Conservation (phyloP, 345 rosid species). For the Cardiospermum halicacabum region DNA sequence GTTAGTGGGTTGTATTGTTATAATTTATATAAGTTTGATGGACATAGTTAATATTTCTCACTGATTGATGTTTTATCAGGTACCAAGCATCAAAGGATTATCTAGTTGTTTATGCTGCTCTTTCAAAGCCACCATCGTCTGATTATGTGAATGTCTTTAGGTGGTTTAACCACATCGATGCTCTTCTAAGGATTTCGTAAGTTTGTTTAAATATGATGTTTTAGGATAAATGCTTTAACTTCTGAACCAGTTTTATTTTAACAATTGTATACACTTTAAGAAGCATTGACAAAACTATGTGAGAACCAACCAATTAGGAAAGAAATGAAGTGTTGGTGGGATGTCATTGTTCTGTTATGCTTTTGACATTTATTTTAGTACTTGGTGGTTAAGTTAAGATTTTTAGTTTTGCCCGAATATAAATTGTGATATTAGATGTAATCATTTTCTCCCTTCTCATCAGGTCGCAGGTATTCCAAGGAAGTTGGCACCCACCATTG, state of each 20-base stretch:
- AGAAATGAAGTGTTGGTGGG: conserved; percentile 59
- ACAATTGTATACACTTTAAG: conserved; percentile 35
- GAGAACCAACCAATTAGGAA: conserved; percentile 81
- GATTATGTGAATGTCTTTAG: conserved; percentile 60
- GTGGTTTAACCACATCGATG: conserved; percentile 86
- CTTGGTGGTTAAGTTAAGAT: neutral
- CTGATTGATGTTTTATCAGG: conserved; percentile 21
- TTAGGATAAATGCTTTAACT: too few relatives aligned
- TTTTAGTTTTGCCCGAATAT: neutral
- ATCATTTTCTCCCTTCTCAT: neutral
- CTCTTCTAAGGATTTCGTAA: conserved; percentile 94
- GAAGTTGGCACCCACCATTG: conserved; percentile 79
- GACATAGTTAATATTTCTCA: neutral
- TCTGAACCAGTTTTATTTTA: too few relatives aligned
- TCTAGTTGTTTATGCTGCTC: conserved; percentile 49
- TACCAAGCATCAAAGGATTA: conserved; percentile 98
- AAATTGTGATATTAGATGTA: neutral
- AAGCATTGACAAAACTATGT: conserved; percentile 91
- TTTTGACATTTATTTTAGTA: neutral
- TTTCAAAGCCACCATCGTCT: conserved; percentile 56
- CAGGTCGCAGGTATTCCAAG: conserved; percentile 83
- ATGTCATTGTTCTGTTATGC: neutral
- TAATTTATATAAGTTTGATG: neutral
- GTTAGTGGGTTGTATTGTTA: conserved; percentile 27
- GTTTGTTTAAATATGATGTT: conserved; percentile 11